A percentile compares a stretch with the other conserved stretches of the same genome.
phyloP scores from a whole-genome alignment of 768 basidiomycete species.

The Nevesoporus exiguus region DNA sequence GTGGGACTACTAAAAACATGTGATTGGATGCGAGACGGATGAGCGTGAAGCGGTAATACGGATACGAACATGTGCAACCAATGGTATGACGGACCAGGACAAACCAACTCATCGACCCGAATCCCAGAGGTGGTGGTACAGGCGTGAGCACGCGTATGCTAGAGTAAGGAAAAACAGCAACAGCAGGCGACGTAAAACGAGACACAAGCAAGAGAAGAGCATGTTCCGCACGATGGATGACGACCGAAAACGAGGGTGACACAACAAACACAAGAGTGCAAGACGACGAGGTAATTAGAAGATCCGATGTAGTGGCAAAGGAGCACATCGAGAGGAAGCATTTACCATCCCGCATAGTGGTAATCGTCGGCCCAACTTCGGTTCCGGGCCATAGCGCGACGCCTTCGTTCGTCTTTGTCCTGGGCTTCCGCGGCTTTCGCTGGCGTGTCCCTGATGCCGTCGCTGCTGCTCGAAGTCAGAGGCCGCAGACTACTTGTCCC shows the following conservation, averaged over 20 bases:
- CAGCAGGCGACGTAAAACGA: constrained; percentile 12
- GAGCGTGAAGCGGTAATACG: constrained; percentile 2
- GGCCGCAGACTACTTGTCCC: constrained; percentile 33
- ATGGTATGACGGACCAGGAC: constrained; percentile 13
- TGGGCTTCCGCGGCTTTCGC: constrained; percentile 24
- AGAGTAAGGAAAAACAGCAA: constrained; percentile 15
- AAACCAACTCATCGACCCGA: constrained; percentile 17
- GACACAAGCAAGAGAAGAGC: constrained; percentile 20
- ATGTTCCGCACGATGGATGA: constrained; percentile 18
- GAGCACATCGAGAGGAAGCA: not conserved
- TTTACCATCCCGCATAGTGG: constrained; percentile 62
- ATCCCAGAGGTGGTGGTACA: constrained; percentile 9
- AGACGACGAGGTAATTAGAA: constrained; percentile 24
- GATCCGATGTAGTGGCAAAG: constrained; percentile 16
- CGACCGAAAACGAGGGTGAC: constrained; percentile 16
- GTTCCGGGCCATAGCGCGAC: constrained; percentile 53
- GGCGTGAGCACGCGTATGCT: constrained; percentile 12
- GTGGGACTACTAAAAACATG: constrained; percentile 23
- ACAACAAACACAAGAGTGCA: constrained; percentile 19
- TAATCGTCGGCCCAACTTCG: constrained; percentile 69
- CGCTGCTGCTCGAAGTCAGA: constrained; percentile 29
- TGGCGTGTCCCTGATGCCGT: constrained; percentile 12
- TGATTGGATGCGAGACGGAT: constrained; percentile 21
- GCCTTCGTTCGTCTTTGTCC: constrained; percentile 40
- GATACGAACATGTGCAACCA: constrained; percentile 16